Percentiles rank a stretch among this genome's conserved stretches.
Evolutionary conservation across 2,329 filamentous ascomycete genomes (phyloP).

Genomic region (Fusarium compactum): DNA sequence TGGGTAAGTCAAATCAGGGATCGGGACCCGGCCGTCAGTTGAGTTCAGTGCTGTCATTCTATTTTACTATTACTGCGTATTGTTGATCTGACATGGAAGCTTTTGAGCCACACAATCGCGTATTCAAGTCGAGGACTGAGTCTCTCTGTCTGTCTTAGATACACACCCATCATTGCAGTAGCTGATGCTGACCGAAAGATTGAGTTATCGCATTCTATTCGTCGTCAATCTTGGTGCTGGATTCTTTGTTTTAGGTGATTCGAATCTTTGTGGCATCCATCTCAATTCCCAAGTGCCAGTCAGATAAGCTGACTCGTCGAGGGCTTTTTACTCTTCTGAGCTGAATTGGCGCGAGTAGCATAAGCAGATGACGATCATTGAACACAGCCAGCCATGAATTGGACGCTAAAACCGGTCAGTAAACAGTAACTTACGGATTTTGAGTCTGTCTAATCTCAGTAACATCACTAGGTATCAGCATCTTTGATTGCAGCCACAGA

Average conservation of each 20-base stretch:
- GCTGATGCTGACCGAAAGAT: conserved; percentile 31
- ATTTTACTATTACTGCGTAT: background rate
- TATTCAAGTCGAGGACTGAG: background rate
- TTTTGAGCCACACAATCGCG: conserved; percentile 6
- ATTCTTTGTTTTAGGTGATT: background rate
- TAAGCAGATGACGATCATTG: conserved; percentile 5
- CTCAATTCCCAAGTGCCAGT: conserved; percentile 10
- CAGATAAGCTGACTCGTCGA: conserved; percentile 45
- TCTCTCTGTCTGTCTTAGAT: background rate
- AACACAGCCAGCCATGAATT: conserved; percentile 7
- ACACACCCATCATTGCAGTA: conserved; percentile 8
- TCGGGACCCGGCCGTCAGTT: conserved; percentile 25
- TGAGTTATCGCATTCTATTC: background rate
- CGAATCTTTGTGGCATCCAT: conserved; percentile 5
- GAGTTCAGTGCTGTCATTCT: conserved; percentile 23
- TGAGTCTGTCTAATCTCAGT: background rate
- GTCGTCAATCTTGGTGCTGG: background rate
- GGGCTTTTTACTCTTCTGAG: conserved; percentile 32
- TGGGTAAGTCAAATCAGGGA: conserved; percentile 28
- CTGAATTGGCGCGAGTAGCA: conserved; percentile 16
- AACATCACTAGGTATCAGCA: background rate
- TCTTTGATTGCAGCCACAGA: conserved; percentile 11
- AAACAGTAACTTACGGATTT: background rate
- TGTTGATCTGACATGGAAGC: background rate
- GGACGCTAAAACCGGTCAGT: background rate